Base-by-base conservation (phyloP, 1,139 yeast genomes). In the Pichia sp. region DNA sequence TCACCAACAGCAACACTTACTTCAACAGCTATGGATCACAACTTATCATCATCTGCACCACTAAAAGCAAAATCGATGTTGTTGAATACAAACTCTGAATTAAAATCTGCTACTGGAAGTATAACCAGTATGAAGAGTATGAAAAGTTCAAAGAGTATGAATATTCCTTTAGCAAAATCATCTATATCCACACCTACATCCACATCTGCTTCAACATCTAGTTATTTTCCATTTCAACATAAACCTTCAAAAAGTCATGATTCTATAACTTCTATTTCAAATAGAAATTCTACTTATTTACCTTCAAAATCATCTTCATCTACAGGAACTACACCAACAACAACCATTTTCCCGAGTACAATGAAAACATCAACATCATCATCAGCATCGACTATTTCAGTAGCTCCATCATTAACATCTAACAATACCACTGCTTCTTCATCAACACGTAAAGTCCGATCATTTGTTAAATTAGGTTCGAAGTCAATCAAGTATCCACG, bases 401-500 rank as follows among this genome's bases (percentile, higher is more conserved):
- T 30, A 18, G 6, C 15, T 3, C 18, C 9, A 27, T 14, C 16
- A 20, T n/a, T n/a, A n/a, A n/a, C n/a, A n/a, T n/a, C 32, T n/a
- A n/a, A n/a, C n/a, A n/a, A n/a, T n/a, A n/a, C n/a, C n/a, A n/a
- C n/a, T n/a, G n/a, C n/a, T n/a, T n/a, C 31, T 7, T 18, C 20
- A 6, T 28, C 31, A 28, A 20, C 40, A 10, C 25, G 41, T 20
- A 41, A 39, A 26, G 47, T 44, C 4, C 27, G 39, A 23, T 38
- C 45, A 10, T 33, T 44, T 18, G 47, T 44, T 10, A 41, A 37
- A 31, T 25, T 44, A 14, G 45, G 45, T n/a, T 40, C 43, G 3
- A 43, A 43, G 31, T 37, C 46, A 10, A 43, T 38, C 4, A 40
- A 37, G 19, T 40, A 34, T 31, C 35, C 39, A 27, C 27, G 33